phyloP scores from a whole-genome alignment of 768 basidiomycete genomes.

The Glaciozyma martinii region DNA sequence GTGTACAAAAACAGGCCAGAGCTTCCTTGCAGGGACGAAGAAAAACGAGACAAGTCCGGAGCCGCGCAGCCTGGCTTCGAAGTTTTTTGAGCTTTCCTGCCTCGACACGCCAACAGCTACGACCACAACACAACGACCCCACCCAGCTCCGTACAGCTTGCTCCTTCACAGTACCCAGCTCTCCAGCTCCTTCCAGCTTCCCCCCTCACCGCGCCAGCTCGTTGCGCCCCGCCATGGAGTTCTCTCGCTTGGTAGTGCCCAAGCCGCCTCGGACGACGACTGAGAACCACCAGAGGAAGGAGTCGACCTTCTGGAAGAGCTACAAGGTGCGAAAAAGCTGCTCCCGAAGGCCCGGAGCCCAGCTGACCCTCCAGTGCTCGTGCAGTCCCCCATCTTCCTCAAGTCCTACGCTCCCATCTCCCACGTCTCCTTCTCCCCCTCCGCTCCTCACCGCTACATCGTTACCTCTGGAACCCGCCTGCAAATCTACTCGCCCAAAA shows the following conservation, averaged over 20 bases:
- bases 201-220: background rate
- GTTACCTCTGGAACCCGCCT: constrained; percentile 89
- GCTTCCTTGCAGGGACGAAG: no score
- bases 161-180: no score
- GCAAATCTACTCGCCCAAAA: constrained; percentile 90
- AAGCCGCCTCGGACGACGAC: constrained; percentile 18
- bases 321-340: constrained; percentile 34
- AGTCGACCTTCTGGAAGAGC: constrained; percentile 32
- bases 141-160: no score
- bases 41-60: no score
- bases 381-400: constrained; percentile 53
- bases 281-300: constrained; percentile 25
- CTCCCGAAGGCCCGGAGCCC: background rate
- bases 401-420: constrained; percentile 97
- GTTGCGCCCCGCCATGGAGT: constrained; percentile 18
- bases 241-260: constrained; percentile 23
- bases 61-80: no score
- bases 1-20: no score
- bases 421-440: constrained; percentile 78
- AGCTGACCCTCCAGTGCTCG: background rate
- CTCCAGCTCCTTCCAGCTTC: background rate
- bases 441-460: constrained; percentile 85
- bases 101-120: no score
- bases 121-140: no score
- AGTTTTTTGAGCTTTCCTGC: no score